These are phyloP conservation scores for Fraxinus greggii DNA, from an alignment of 305 asterid species.

Conservation along the genomic window DNA sequence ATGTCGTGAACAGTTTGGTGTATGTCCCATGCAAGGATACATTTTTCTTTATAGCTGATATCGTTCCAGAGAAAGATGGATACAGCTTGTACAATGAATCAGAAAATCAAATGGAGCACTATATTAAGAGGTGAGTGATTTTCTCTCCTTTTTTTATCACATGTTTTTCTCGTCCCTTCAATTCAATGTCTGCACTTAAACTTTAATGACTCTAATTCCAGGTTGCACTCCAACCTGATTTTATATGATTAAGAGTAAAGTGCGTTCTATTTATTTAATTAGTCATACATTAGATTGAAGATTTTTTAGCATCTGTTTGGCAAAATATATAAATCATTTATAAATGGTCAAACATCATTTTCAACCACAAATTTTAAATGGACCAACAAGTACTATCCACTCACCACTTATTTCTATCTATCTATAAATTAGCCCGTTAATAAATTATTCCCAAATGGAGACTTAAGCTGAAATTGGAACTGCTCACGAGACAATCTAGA, in stretches of 20 bases:
- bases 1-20: constrained; percentile 77
- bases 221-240: constrained; percentile 13
- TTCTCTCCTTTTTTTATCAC: constrained; percentile 6
- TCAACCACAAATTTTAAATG: not conserved
- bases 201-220: constrained; percentile 12
- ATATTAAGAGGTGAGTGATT: constrained; percentile 56
- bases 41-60: constrained; percentile 76
- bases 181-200: not conserved
- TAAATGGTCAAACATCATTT: not conserved
- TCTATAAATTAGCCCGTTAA: too few relatives aligned
- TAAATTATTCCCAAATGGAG: not conserved
- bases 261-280: not conserved
- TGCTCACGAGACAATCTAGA: not conserved
- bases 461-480: not conserved
- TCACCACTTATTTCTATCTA: too few relatives aligned
- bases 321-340: not conserved
- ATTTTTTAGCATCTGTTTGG: not conserved
- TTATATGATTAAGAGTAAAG: not conserved
- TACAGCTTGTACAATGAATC: constrained; percentile 49
- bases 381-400: not conserved
- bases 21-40: constrained; percentile 70
- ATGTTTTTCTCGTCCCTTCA: constrained; percentile 19
- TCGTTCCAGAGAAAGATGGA: constrained; percentile 48
- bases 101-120: constrained; percentile 62
- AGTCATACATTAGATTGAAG: not conserved